Base-by-base conservation (phyloP, 371 early-diverging fungal species). In the Mucor mucedo region DNA sequence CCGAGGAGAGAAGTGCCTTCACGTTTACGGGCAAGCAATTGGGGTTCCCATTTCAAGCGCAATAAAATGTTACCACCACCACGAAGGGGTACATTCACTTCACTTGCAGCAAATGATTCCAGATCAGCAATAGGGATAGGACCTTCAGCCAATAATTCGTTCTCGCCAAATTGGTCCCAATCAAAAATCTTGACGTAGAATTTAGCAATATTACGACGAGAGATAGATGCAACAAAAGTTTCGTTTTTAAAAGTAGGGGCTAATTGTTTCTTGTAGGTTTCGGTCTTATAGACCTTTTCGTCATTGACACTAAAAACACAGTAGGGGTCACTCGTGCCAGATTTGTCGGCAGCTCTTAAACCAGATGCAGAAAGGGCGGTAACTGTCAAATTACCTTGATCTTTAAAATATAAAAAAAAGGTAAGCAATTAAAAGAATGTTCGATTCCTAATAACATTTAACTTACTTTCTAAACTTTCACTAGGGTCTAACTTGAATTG, bases 241-340 rank as follows among this genome's bases (percentile, higher is more conserved):
- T 91, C 89, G 65, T 91, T 86, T 30, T 64, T 68, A 83, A 89
- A 96, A 27, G 76, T 80, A 4, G 95, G 95, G 47, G 87, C 87
- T 39, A 94, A 68, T 32, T 83, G 89, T 72, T 92, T 89, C 74
- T 92, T 89, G 61, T 90, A 63, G 32, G 85, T 86, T 55, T 89
- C 83, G 30, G 91, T 88, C 67, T 91, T 93, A 74, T 82, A 81
- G 27, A 88, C 86, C 66, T 90, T 90, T 63, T 87, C 84, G 39
- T 87, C 90, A 55, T 91, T 89, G 8, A 93, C 52, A 30, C 58
- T 66, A 52, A 93, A 85, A 16, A 83, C 73, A 14, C 87, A 76
- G 62, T 86, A 95, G 4, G 96, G 94, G 62, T 95, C 94, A 52
- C 89, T 90, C 1, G 82, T 79, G 4, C 91, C 91, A 14, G 68